Evolutionary conservation across 768 basidiomycete genomes (phyloP).

Genomic region (Hortiboletus campestris): DNA sequence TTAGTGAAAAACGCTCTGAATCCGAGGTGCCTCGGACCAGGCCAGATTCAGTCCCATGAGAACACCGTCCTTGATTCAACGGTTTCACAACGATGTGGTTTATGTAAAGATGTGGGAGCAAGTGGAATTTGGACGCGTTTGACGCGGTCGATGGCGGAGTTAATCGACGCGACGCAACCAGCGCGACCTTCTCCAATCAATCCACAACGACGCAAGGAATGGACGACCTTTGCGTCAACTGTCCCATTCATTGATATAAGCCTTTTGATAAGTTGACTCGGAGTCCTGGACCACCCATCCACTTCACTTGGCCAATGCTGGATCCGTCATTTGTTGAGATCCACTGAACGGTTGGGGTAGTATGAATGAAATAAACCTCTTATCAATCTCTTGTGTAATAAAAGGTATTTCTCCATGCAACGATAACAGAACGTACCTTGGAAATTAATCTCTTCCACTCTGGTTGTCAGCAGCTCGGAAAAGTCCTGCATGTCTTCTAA

Average conservation of each 20-base stretch:
- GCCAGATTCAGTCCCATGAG: not conserved
- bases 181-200: not conserved
- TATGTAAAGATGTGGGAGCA: not conserved
- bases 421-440: not conserved
- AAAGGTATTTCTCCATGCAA: not conserved
- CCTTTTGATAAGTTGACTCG: no score
- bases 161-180: no score
- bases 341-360: not conserved
- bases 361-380: not conserved
- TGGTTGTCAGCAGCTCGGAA: not conserved
- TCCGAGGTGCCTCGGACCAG: not conserved
- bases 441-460: conserved; percentile 10
- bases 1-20: not conserved
- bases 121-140: not conserved
- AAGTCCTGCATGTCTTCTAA: conserved; percentile 14
- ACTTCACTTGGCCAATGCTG: no score
- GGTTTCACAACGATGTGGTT: not conserved
- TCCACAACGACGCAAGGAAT: no score
- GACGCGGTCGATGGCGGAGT: no score
- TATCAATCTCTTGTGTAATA: not conserved
- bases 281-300: no score
- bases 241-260: no score
- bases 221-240: no score
- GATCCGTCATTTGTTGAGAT: not conserved
- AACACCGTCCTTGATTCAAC: not conserved